These are phyloP conservation scores for Penicillium frequentans DNA, from an alignment of 2,329 filamentous ascomycete genomes.

Conservation along the genomic window DNA sequence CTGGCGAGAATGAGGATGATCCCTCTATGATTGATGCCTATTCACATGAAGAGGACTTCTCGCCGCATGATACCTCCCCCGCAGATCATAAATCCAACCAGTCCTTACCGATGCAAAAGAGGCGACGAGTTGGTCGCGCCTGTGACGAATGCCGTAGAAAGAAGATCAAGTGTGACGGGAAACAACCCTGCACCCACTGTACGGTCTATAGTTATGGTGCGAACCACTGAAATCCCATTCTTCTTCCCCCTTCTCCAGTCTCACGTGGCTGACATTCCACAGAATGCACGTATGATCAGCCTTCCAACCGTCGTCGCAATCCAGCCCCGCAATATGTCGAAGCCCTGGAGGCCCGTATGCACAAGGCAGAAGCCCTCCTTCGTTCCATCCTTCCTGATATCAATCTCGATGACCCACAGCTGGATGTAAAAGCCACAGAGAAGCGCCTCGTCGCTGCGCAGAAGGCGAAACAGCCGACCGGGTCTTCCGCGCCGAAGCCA, in stretches of 20 bases:
- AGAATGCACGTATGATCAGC: constrained; percentile 97
- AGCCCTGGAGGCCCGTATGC: constrained; percentile 77
- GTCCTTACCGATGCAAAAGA: constrained; percentile 66
- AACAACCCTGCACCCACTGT: constrained; percentile 90
- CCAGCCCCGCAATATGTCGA: constrained; percentile 92
- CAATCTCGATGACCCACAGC: constrained; percentile 78
- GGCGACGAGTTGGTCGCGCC: constrained; percentile 74
- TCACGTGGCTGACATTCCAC: constrained; percentile 15
- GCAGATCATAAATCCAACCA: constrained; percentile 28
- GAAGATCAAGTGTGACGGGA: constrained; percentile 85
- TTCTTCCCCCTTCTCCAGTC: not conserved
- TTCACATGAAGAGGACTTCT: constrained; percentile 14
- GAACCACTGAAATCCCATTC: constrained; percentile 19
- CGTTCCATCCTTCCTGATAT: constrained; percentile 79
- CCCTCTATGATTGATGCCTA: constrained; percentile 19
- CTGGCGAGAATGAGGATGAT: constrained; percentile 33
- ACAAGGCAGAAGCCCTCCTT: constrained; percentile 78
- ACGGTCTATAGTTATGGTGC: constrained; percentile 97
- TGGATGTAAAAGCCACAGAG: constrained; percentile 75
- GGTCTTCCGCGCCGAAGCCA: constrained; percentile 13
- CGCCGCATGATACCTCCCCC: constrained; percentile 23
- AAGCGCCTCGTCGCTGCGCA: constrained; percentile 54
- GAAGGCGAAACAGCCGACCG: constrained; percentile 30
- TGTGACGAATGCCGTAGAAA: constrained; percentile 82
- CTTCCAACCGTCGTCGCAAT: constrained; percentile 86